Base-by-base conservation (phyloP, 1,284 basidiomycete species). In the Vanrija sp. region DNA sequence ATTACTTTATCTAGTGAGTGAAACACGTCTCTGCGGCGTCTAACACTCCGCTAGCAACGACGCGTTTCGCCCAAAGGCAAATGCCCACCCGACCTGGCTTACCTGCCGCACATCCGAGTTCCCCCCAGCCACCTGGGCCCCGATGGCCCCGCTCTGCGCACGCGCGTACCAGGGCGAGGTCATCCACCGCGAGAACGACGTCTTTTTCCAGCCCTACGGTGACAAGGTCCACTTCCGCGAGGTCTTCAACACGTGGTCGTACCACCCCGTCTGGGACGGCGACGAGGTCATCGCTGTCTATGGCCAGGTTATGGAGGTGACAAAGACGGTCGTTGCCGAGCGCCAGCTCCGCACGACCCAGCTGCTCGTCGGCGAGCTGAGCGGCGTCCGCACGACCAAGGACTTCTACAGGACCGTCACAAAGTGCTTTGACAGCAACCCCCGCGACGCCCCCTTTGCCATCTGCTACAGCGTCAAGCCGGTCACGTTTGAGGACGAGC, bases 181-280 rank as follows among this genome's bases (percentile, higher is more conserved):
- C 16, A 39, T 39, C 19, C n/a, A 7, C 38, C 38, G 38, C 38
- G 38, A 39, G 38, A 39, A 39, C 38, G n/a, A 18, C 38, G 1
- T 7, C n/a, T 12, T 39, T n/a, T 39, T 19, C n/a, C 9, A 18
- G 7, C 19, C 19, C n/a, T 2, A 39, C 12, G 12, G n/a, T 9
- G 44, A 27, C 20, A 19, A 39, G 14, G 41, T 47, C 38, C 47
- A 52, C n/a, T 43, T 51, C n/a, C 41, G 57, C 25, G 69, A 71
- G 52, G 47, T 48, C 12, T 68, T 69, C 45, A 64, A 66, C 39
- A 56, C 57, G n/a, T 69, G 65, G 66, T 57, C 67, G 37, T 68
- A 57, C 35, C 61, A 65, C 3, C 69, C 69, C 18, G 64, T 71
- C 43, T 47, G 23, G 8, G 60, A 43, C 24, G 55, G 54, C 18